Evolutionary conservation across 805 yeast species (phyloP), one percentile per base, ranked within the genome.

Genomic region (Cyberlindnera mrakii): DNA sequence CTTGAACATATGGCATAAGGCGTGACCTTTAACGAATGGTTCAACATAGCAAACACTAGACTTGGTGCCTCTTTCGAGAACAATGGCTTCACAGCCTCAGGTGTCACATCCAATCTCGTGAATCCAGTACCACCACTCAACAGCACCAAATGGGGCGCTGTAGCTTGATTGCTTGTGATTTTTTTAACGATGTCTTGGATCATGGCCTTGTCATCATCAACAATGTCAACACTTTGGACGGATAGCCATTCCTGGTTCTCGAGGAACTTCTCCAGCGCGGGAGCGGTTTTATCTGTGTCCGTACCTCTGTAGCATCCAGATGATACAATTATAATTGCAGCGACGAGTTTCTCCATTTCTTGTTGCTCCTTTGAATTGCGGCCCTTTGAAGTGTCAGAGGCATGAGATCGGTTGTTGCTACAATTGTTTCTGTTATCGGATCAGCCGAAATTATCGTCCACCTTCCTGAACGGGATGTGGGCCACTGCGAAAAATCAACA

Each of bases 111-210:
- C 6, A 62, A 52, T 4, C 49, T 50, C 3, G 71, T 55, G 52
- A 75, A 72, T 6, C 81, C 80, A 0, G 81, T 75, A 0, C 81
- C 80, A 4, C 81, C 81, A 25, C 71, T 58, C 1, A 78, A 71
- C n/a, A 75, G 34, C 8, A 75, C 56, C 16, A 74, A 47, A 33
- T 30, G 17, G 3, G 34, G 39, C 7, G 39, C 32, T 4, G 14
- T 8, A 5, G 9, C 38, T 19, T 14, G 18, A 6, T 35, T 27
- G 2, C 20, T n/a, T 17, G 37, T 38, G 9, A 42, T 19, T 5
- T 7, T 30, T 15, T 37, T 17, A 13, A 44, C 34, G 6, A 15
- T n/a, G 10, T 41, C 15, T 17, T 34, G 39, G 37, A 41, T 44
- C 37, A 27, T 19, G 11, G 25, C 23, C 17, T 11, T 20, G 11